Conservation (phyloP, 169 alveolate species). For the Plasmodium gonderi region DNA sequence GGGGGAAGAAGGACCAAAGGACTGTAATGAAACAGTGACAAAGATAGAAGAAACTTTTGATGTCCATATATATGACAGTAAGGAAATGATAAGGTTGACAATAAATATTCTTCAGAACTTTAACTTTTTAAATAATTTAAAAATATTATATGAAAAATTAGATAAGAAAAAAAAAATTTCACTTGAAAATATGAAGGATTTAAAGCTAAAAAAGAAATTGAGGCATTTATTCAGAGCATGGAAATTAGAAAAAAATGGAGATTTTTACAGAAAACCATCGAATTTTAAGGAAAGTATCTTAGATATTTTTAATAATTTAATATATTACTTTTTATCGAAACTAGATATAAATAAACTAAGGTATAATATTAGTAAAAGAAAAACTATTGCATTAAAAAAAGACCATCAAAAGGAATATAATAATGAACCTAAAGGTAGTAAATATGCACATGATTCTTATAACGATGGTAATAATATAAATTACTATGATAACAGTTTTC, state of each 20-base stretch:
- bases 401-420: slow-evolving; percentile 7
- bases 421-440: background rate
- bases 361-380: slow-evolving; percentile 55
- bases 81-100: slow-evolving; percentile 74
- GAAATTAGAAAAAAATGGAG: slow-evolving; percentile 75
- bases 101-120: slow-evolving; percentile 62
- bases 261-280: slow-evolving; percentile 78
- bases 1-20: background rate
- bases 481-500: background rate
- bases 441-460: background rate
- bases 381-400: slow-evolving; percentile 31
- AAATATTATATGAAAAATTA: slow-evolving; percentile 60
- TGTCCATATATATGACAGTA: slow-evolving; percentile 69
- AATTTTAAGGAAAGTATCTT: slow-evolving; percentile 80
- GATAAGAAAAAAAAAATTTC: slow-evolving; percentile 75
- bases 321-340: slow-evolving; percentile 79
- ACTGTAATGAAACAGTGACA: background rate
- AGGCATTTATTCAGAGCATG: slow-evolving; percentile 84
- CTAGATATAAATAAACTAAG: slow-evolving; percentile 77
- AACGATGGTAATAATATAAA: background rate
- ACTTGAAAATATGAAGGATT: slow-evolving; percentile 74
- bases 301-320: slow-evolving; percentile 76
- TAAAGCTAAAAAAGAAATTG: slow-evolving; percentile 81
- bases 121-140: slow-evolving; percentile 71
- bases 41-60: slow-evolving; percentile 13